Evolutionary conservation across 106 monocot species (phyloP), one percentile per base, ranked within the genome.

Genomic region (Phalaenopsis aphrodite): DNA sequence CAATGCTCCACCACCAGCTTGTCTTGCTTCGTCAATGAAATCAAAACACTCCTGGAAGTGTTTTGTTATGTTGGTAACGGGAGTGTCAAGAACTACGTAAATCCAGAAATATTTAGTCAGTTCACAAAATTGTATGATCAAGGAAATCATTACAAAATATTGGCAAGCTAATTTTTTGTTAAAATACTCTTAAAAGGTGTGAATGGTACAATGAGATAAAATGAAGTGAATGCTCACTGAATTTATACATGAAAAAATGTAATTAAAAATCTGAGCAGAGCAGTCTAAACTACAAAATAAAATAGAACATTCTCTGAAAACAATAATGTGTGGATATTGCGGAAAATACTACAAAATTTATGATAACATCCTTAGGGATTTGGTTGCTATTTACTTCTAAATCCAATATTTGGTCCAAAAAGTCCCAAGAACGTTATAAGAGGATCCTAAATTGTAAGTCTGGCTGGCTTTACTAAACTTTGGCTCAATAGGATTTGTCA

Each of bases 41-140:
- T 85, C 81, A 77, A 92, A 90, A 79, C 97, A 97, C 45, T 92
- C 97, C 64, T 90, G 84, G 82, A 94, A 97, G 78, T 97, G 75
- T 42, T 86, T 78, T 36, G 64, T 67, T 82, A 97, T 68, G 46
- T 92, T 83, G 72, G 86, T 84, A 36, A 82, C 84, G 43, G 89
- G 84, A 42, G 78, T 90, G 72, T 97, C 97, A 79, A 94, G 84
- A 72, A 97, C 97, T 97, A 75, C 46, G 55, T 55, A 14, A 76
- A 57, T 58, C 42, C 61, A 73, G 4, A 66, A 79, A 21, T 36
- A 14, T 12, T 49, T 1, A 73, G 73, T 55, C 39, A 71, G 69
- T 78, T 46, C 43, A 6, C n/a, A 8, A 74, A 8, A 45, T 9
- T 74, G 8, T 42, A 74, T 11, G n/a, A 74, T 18, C 74, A 74